phyloP scores from a whole-genome alignment of 116 monocot species.

The Thalassia testudinum region DNA sequence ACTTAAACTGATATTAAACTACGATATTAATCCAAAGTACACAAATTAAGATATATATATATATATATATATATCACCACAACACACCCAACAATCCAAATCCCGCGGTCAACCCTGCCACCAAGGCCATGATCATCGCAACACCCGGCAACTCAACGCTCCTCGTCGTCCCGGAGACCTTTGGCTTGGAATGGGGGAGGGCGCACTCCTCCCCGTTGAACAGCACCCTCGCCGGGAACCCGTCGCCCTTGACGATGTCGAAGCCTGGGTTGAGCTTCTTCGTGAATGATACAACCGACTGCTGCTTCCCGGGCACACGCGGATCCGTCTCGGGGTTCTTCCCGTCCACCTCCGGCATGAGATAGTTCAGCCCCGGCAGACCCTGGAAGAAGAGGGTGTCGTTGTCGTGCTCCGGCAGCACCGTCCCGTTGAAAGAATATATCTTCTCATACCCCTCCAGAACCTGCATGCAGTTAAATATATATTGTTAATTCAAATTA shows the following conservation, averaged over 20 bases:
- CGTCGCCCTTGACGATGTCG: constrained; percentile 44
- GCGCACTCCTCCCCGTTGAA: constrained; percentile 95
- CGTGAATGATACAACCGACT: constrained; percentile 71
- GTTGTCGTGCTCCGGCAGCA: constrained; percentile 17
- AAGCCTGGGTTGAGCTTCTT: constrained; percentile 61
- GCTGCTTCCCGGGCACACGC: constrained; percentile 86
- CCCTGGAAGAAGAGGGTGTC: constrained; percentile 68
- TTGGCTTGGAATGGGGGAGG: constrained; percentile 14
- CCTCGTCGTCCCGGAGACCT: neutral
- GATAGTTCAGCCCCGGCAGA: constrained; percentile 46
- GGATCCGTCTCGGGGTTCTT: constrained; percentile 25
- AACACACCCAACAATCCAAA: too few species aligned
- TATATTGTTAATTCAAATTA: too few species aligned
- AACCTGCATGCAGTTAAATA: too few species aligned
- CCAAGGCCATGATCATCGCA: too few species aligned
- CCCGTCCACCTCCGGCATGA: constrained; percentile 43
- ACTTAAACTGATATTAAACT: too few species aligned
- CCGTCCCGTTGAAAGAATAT: constrained; percentile 92
- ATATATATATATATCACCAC: too few species aligned
- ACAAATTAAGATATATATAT: too few species aligned
- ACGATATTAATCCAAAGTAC: too few species aligned
- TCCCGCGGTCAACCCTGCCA: too few species aligned
- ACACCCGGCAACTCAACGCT: too few species aligned
- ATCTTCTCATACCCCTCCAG: constrained; percentile 59
- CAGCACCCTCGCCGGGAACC: constrained; percentile 69